Conservation (phyloP, 129 eudicot species). For the Escallonia herrerae region DNA sequence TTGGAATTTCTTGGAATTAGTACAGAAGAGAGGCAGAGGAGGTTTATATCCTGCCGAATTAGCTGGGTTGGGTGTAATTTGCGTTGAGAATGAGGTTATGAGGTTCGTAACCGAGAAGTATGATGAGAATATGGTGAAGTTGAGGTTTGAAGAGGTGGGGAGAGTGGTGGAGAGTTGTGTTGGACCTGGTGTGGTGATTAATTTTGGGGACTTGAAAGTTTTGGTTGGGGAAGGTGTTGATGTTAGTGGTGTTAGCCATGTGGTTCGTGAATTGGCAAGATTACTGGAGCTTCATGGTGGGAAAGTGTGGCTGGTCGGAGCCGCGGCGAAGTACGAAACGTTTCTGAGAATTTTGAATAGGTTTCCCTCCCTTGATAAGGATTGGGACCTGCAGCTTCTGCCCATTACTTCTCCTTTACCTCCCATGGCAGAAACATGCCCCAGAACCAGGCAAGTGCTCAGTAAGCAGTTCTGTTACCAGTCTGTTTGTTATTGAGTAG, state of each 20-base stretch:
- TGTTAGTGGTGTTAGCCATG: conserved; percentile 22
- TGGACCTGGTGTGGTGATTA: conserved; percentile 52
- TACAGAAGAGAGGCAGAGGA: conserved; percentile 31
- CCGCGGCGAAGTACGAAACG: conserved; percentile 44
- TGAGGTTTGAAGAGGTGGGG: conserved; percentile 55
- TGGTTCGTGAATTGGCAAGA: conserved; percentile 39
- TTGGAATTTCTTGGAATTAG: conserved; percentile 36
- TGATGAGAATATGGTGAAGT: conserved; percentile 38
- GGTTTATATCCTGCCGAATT: conserved; percentile 29
- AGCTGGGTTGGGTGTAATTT: conserved; percentile 41
- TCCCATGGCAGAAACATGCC: conserved; percentile 44
- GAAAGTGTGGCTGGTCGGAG: conserved; percentile 73
- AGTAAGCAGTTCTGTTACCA: not conserved
- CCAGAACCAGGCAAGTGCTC: conserved; percentile 67
- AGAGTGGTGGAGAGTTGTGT: conserved; percentile 27
- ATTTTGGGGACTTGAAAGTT: conserved; percentile 54
- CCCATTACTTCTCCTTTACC: conserved; percentile 43
- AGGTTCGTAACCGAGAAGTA: conserved; percentile 38
- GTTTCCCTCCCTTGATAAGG: conserved; percentile 58
- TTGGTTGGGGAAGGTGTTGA: conserved; percentile 26
- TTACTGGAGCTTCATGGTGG: conserved; percentile 31
- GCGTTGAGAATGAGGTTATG: conserved; percentile 41
- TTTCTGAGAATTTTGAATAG: conserved; percentile 46
- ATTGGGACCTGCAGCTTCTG: conserved; percentile 69
- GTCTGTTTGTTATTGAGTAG: not conserved